Evolutionary conservation across 2,329 filamentous ascomycete species (phyloP), one percentile per base, ranked within the genome.

Genomic region (Aspergillus oerlinghausenensis): DNA sequence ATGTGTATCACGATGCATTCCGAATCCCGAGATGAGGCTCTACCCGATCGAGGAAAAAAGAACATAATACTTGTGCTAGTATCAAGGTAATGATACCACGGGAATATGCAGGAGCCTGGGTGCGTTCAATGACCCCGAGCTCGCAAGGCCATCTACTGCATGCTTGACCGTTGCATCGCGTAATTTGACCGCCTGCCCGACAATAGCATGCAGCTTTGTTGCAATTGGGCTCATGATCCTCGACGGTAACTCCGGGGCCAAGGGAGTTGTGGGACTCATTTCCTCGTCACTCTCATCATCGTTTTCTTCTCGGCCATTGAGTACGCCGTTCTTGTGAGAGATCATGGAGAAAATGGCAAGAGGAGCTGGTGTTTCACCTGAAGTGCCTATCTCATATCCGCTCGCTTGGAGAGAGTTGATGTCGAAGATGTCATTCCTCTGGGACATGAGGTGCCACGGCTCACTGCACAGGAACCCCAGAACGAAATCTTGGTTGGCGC

Each of bases 401-500:
- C 49, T 49, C 26, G 52, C 57, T 29, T 63, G 60, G 35, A 59
- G 49, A 8, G 59, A 56, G 7, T 64, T 63, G 21, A 63, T 55
- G 10, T 70, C 63, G 17, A 70, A 62, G 9, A 74, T 57, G 45
- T 70, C 64, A 25, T 66, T 62, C 26, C 62, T 61, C 48, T 64
- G 66, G 29, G 69, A 70, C 10, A 70, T 63, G 23, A 67, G 58
- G 51, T 73, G 70, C 65, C 70, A 76, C 19, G 71, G 66, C 50
- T 75, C 73, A 42, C 63, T 67, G 29, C 65, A 70, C 19, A 70
- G 25, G 48, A 76, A 72, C 4, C 74, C 74, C 11, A 72, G 56
- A 17, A 76, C 73, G 56, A 76, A 77, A 55, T 77, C 73, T 43
- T 67, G 67, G 54, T 77, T 73, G 51, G 72, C 68, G 56, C 69